Base-by-base conservation (phyloP, 176 grass and related monocot genomes). In the Eragrostis curvula region DNA sequence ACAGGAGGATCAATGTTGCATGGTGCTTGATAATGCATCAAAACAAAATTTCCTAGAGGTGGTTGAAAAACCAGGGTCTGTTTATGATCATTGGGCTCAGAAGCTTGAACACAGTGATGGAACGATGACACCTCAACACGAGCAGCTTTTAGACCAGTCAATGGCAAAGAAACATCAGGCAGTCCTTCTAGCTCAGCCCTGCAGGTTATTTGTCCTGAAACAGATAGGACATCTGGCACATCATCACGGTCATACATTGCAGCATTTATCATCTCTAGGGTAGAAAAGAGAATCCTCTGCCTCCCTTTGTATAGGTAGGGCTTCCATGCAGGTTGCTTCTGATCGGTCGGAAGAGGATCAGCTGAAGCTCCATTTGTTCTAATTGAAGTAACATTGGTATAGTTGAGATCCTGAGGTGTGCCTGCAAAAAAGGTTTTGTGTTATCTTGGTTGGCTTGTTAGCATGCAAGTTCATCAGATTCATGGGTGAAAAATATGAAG, bases 201-300 rank as follows among this genome's bases (percentile, higher is more conserved):
- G 74, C 96, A 95, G 57, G 94, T 98, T 55, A 98, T 69, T 87
- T 95, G 92, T 74, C 96, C 96, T 45, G 92, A 95, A 86, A 98
- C 72, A 53, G 92, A 95, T 83, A 98, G 69, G 16, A 87, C 85
- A 93, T 98, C 96, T 73, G 90, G 82, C 69, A 98, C 94, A 83
- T 98, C 96, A 86, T 98, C 92, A 75, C 95, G 95, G 71, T 98
- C 95, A 85, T 98, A 98, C 75, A 98, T 73, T 75, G 92, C 90
- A 57, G 92, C 95, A 82, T 85, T 93, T 66, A 98, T 77, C 44
- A 57, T 86, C 83, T 98, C 95, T 51, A 91, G 64, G 84, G 83
- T 95, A 55, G 85, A 83, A 64, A 98, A 93, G 41, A 95, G 70
- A 44, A 92, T 84, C 68, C 90, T 88, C 75, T 98, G 95, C 57